Conservation (phyloP, 2,329 filamentous ascomycete genomes). For the Corniculantispora saksenae region DNA sequence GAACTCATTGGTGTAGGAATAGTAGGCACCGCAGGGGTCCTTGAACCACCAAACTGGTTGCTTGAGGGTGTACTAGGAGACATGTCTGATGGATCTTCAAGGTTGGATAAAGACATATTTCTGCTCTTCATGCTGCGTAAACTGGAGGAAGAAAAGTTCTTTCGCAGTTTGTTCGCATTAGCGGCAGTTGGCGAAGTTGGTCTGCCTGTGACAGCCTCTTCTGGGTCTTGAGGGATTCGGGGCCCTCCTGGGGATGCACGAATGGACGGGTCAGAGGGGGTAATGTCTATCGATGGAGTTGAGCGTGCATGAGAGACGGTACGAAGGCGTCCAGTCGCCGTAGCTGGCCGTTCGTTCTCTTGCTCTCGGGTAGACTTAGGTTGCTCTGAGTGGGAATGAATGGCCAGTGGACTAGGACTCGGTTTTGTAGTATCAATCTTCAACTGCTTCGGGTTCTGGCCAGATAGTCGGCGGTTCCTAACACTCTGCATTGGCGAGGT, state of each 20-base stretch:
- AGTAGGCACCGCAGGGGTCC: slow-evolving; percentile 53
- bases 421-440: slow-evolving; percentile 75
- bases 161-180: slow-evolving; percentile 47
- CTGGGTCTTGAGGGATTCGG: slow-evolving; percentile 34
- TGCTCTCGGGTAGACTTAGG: slow-evolving; percentile 2
- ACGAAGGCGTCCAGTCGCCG: not conserved
- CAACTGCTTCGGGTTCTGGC: slow-evolving; percentile 76
- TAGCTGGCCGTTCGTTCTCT: slow-evolving; percentile 8
- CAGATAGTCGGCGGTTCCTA: slow-evolving; percentile 75
- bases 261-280: slow-evolving; percentile 29
- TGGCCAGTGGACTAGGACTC: slow-evolving; percentile 25
- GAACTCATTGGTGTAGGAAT: slow-evolving; percentile 68
- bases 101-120: slow-evolving; percentile 67
- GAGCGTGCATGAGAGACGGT: slow-evolving; percentile 6
- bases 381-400: slow-evolving; percentile 1
- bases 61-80: slow-evolving; percentile 76
- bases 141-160: slow-evolving; percentile 72
- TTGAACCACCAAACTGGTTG: slow-evolving; percentile 61
- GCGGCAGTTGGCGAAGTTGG: slow-evolving; percentile 55
- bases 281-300: slow-evolving; percentile 19
- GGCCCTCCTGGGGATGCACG: slow-evolving; percentile 36
- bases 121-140: slow-evolving; percentile 71
- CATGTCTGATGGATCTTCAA: slow-evolving; percentile 63
- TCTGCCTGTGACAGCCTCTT: slow-evolving; percentile 42
- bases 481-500: slow-evolving; percentile 53